phyloP scores from a whole-genome alignment of 2,329 filamentous ascomycete species.

The Myriosclerotinia duriaeana region DNA sequence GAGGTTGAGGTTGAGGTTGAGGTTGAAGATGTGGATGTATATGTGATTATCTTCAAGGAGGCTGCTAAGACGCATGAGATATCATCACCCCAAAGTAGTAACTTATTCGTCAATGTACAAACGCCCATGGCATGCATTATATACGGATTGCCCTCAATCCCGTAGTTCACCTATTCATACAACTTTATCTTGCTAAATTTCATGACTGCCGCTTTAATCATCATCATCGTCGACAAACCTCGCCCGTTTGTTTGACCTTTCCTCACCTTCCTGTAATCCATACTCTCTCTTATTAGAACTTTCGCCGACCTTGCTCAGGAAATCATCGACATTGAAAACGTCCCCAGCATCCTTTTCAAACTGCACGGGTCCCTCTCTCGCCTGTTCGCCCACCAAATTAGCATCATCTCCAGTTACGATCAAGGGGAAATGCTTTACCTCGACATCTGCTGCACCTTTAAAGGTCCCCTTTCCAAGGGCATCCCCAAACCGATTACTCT shows the following conservation, averaged over 20 bases:
- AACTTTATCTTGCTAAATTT: background rate
- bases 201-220: conserved; percentile 28
- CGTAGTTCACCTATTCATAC: conserved; percentile 2
- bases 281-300: conserved; percentile 69
- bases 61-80: background rate
- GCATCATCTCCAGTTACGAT: background rate
- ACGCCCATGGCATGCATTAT: background rate
- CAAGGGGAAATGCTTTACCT: conserved; percentile 53
- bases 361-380: conserved; percentile 86
- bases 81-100: background rate
- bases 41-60: no score
- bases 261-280: conserved; percentile 68
- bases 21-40: no score
- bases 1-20: no score
- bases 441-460: conserved; percentile 79
- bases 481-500: conserved; percentile 76
- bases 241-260: conserved; percentile 64
- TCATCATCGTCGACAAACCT: conserved; percentile 75
- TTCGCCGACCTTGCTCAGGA: conserved; percentile 75
- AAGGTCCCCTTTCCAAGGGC: conserved; percentile 88
- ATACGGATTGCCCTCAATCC: background rate
- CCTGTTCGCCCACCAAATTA: conserved; percentile 45
- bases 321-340: conserved; percentile 92
- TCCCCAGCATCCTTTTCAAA: conserved; percentile 88
- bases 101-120: background rate